Base-by-base conservation (phyloP, 2,329 filamentous ascomycete species). In the Colletotrichum ledebouriae region DNA sequence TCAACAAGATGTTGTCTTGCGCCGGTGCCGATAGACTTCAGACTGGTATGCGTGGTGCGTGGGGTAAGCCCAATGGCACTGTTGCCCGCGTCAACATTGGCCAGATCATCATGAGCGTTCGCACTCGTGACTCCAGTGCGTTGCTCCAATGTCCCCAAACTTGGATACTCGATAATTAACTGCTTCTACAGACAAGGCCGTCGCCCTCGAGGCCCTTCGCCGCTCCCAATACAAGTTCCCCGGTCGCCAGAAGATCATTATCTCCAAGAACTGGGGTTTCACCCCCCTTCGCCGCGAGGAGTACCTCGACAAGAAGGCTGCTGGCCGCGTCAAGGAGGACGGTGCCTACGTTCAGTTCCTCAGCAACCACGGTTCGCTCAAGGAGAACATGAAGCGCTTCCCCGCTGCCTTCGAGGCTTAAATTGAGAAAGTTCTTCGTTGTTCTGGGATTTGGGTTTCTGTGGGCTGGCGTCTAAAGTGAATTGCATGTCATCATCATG, bases 1-100 rank as follows among this genome's bases (percentile, higher is more conserved):
- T 99, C 94, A 99, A 99, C 94, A 99, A 99, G 93, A 99, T 99
- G 96, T 95, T 99, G 94, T 98, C 96, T 82, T 99, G 96, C 86
- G 96, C 96, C 81, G 96, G 96, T 90, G 96, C 96, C 91, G 96
- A 99, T 98, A 94, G 96, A 92, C 89, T 99, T 85, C 96, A 99
- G 87, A 99, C 96, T 78, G 96, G 96, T 89, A 99, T 99, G 96
- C 95, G 96, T 92, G 96, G 96, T 91, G 96, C 96, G 78, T 99
- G 94, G 91, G 96, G 96, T 82, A 99, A 99, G 92, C 96, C 96
- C 84, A 97, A 98, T 90, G 96, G 96, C 83, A 92, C 90, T 80
- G 96, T 99, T 81, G 96, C 96, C 84, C 96, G 96, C 93, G 95
- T 99, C 90, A 98, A 98, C 92, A 99, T 99, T 80, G 96, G 96